Percentiles rank a stretch among this genome's conserved stretches.
phyloP scores from a whole-genome alignment of 164 flowering plant species.

The Umbilicus rupestris region DNA sequence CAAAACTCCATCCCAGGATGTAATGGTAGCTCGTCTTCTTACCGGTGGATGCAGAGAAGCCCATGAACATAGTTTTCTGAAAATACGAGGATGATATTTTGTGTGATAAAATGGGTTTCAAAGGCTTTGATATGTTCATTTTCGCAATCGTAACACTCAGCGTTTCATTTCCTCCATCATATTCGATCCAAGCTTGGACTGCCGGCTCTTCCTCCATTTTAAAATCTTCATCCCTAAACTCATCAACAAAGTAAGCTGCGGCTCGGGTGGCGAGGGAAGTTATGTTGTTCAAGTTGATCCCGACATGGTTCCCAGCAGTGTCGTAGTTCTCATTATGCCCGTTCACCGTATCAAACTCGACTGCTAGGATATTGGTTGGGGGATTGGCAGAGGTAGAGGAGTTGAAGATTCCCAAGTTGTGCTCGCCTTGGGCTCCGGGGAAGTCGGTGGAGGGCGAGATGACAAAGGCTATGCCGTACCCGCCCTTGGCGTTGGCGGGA shows the following conservation, averaged over 20 bases:
- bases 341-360: conserved; percentile 68
- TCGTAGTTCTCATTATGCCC: conserved; percentile 61
- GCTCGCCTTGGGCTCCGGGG: conserved; percentile 47
- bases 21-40: conserved; percentile 46
- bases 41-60: conserved; percentile 60
- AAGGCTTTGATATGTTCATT: conserved; percentile 28
- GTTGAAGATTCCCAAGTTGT: conserved; percentile 64
- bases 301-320: conserved; percentile 58
- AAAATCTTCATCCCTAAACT: conserved; percentile 20
- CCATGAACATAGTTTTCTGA: conserved; percentile 50
- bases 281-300: conserved; percentile 53
- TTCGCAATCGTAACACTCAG: conserved; percentile 68
- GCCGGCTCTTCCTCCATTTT: conserved; percentile 56
- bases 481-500: conserved; percentile 36
- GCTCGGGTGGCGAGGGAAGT: conserved; percentile 22
- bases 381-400: conserved; percentile 35
- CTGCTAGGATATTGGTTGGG: conserved; percentile 29
- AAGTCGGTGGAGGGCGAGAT: conserved; percentile 50
- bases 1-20: conserved; percentile 76
- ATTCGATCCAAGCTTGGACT: conserved; percentile 78
- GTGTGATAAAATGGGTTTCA: conserved; percentile 25
- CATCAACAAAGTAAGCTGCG: conserved; percentile 40
- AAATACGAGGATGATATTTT: conserved; percentile 37
- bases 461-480: conserved; percentile 69
- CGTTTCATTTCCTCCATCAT: conserved; percentile 31